Conservation (phyloP, 2,329 filamentous ascomycete species). For the Waltergamsia citrina region DNA sequence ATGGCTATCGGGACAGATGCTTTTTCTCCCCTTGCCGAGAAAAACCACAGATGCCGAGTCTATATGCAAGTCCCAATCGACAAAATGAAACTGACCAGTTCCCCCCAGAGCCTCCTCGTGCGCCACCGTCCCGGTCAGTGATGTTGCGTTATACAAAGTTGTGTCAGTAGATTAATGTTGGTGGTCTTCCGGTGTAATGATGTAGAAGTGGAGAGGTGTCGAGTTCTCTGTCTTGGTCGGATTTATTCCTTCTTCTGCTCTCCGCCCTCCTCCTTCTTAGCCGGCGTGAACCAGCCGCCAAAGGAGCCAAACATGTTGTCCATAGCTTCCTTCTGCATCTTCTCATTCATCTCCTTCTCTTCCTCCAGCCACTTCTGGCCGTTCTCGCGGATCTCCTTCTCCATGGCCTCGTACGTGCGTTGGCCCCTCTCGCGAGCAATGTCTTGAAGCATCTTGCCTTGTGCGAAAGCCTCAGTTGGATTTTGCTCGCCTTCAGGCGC, state of each 20-base stretch:
- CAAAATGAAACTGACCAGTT: neutral
- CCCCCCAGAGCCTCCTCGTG: neutral
- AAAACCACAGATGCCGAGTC: conserved; percentile 11
- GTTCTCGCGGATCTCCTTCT: conserved; percentile 86
- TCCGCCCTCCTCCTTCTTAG: conserved; percentile 2
- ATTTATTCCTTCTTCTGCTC: conserved; percentile 7
- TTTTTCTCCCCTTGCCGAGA: too few species aligned
- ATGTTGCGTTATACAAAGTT: conserved; percentile 1
- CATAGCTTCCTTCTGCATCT: conserved; percentile 82
- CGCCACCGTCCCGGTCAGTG: neutral
- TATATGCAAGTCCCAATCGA: conserved; percentile 7
- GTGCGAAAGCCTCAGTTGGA: conserved; percentile 66
- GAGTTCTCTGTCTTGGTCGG: neutral
- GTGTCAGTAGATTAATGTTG: neutral
- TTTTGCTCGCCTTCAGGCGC: conserved; percentile 57
- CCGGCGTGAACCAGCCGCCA: conserved; percentile 15
- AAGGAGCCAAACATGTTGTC: conserved; percentile 82
- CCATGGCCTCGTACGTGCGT: conserved; percentile 79
- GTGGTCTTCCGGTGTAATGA: conserved; percentile 6
- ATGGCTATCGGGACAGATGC: too few species aligned
- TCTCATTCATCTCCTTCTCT: conserved; percentile 81
- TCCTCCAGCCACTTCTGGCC: conserved; percentile 95
- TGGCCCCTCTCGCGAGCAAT: conserved; percentile 86
- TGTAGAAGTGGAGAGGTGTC: conserved; percentile 20
- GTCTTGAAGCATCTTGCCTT: conserved; percentile 97